Evolutionary conservation across 495 filamentous ascomycete species (phyloP).

Genomic region (Jackrogersella multiformis): DNA sequence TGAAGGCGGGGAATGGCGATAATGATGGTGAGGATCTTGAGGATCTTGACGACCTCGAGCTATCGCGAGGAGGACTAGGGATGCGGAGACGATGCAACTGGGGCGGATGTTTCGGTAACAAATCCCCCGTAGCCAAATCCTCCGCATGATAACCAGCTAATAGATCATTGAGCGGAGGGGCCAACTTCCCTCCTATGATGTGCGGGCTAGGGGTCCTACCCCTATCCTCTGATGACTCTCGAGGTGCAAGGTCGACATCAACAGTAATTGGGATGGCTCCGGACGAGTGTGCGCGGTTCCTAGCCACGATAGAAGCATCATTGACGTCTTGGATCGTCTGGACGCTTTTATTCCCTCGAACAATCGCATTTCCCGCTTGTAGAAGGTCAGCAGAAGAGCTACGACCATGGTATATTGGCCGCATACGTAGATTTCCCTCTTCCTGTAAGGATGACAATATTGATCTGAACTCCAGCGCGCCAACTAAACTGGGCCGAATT

Average conservation of each 20-base stretch:
- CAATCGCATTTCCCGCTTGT: slow-evolving; percentile 4
- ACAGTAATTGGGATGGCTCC: slow-evolving; percentile 31
- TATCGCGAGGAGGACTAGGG: slow-evolving; percentile 59
- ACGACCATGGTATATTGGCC: slow-evolving; percentile 69
- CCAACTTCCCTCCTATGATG: slow-evolving; percentile 46
- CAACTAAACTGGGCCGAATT: slow-evolving; percentile 91
- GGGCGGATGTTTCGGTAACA: slow-evolving; percentile 27
- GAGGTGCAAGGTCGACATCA: slow-evolving; percentile 31
- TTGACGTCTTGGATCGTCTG: slow-evolving; percentile 28
- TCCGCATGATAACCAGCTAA: slow-evolving; percentile 25
- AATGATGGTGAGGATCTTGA: slow-evolving; percentile 51
- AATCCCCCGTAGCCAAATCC: slow-evolving; percentile 10
- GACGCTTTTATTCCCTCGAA: slow-evolving; percentile 12
- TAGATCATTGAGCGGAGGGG: slow-evolving; percentile 40
- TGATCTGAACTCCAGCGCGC: slow-evolving; percentile 91
- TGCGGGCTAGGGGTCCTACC: slow-evolving; percentile 35
- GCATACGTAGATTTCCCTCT: slow-evolving; percentile 74
- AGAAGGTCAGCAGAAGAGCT: slow-evolving; percentile 75
- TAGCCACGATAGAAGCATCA: slow-evolving; percentile 10
- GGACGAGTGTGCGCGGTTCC: slow-evolving; percentile 43
- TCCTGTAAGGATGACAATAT: slow-evolving; percentile 84
- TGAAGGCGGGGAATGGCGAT: slow-evolving; percentile 55
- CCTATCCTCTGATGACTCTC: slow-evolving; percentile 20
- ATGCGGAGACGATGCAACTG: slow-evolving; percentile 46
- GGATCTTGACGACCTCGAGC: slow-evolving; percentile 53